Percentiles rank a stretch among this genome's conserved stretches.
These are phyloP conservation scores for Podospora tetraspora DNA, from an alignment of 495 filamentous ascomycete genomes.

Conservation along the genomic window DNA sequence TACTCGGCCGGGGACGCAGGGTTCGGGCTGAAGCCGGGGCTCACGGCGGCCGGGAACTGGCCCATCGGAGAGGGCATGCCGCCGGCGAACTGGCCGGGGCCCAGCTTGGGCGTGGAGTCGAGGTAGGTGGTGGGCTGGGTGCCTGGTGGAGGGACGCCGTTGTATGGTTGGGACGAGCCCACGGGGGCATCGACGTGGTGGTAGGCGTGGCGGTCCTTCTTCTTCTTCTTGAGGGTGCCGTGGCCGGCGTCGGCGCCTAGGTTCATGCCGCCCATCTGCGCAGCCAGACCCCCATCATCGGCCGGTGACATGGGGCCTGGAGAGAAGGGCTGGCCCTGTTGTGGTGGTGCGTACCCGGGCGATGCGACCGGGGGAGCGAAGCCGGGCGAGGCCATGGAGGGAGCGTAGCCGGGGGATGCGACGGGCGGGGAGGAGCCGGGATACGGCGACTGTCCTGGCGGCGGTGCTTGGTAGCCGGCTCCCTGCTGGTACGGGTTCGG, in stretches of 20 bases:
- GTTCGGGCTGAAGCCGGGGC: constrained; percentile 53
- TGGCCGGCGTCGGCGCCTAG: constrained; percentile 55
- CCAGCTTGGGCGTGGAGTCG: constrained; percentile 52
- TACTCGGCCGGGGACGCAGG: constrained; percentile 52
- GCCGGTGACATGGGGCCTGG: constrained; percentile 8
- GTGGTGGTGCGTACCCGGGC: background rate
- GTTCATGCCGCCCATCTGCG: constrained; percentile 82
- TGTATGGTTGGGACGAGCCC: constrained; percentile 59
- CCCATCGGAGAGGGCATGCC: constrained; percentile 51
- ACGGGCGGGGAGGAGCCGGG: constrained; percentile 31
- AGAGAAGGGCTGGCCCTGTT: background rate
- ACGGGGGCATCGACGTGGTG: constrained; percentile 74
- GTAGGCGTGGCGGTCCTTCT: constrained; percentile 91
- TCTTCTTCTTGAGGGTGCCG: constrained; percentile 60
- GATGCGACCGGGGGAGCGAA: constrained; percentile 15
- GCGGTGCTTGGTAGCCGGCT: constrained; percentile 36
- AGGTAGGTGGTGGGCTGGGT: constrained; percentile 62
- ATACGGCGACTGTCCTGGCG: constrained; percentile 14
- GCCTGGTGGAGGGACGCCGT: constrained; percentile 55
- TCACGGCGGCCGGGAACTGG: constrained; percentile 59
- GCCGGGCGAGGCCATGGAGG: constrained; percentile 25
- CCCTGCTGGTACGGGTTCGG: constrained; percentile 59
- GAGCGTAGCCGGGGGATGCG: constrained; percentile 33
- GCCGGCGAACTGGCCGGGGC: constrained; percentile 33
- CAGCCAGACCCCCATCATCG: constrained; percentile 58